Evolutionary conservation across 2,329 filamentous ascomycete genomes (phyloP), one percentile per base, ranked within the genome.

Genomic region (Epichloe aotearoae): DNA sequence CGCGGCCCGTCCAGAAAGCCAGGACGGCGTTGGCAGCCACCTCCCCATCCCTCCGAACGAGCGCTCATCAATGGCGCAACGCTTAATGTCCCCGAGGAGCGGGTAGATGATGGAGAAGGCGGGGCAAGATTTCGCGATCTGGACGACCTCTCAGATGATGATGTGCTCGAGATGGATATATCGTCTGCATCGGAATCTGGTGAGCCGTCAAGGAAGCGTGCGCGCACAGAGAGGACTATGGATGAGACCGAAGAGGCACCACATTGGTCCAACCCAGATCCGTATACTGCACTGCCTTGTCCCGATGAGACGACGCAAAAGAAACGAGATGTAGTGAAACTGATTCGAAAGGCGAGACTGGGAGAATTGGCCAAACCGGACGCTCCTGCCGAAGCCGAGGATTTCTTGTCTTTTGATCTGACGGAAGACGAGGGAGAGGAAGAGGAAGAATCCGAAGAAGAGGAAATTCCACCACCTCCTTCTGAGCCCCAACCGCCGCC

Each of bases 221-320:
- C 57, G 56, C 62, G 60, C 55, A 66, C 44, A 4, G 48, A 59
- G 10, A 57, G 57, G 2, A 54, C 63, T 4, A 55, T 60, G 15
- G 64, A 64, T 8, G 62, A 69, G n/a, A 61, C 66, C 20, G 71
- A 73, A 50, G 68, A 71, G 14, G 67, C 64, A 5, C 88, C 89
- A 3, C 89, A 86, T 65, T 97, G 91, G 91, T 95, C 89, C 4
- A 97, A 97, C 59, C 90, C 91, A 3, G 91, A 97, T 64, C 89
- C 90, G 0, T 96, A 97, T 66, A 95, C 88, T 5, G 86, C 81
- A 2, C 73, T 95, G 10, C 91, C 91, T 8, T 89, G 88, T 6
- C 79, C 83, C 0, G 85, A 90, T 56, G 84, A 89, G 50, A 74
- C 72, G 5, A 74, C 79, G 39, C 76, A 78, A 19, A 94, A 93